Evolutionary conservation across 441 rosid species (phyloP).

Genomic region (Metrosideros polymorpha): DNA sequence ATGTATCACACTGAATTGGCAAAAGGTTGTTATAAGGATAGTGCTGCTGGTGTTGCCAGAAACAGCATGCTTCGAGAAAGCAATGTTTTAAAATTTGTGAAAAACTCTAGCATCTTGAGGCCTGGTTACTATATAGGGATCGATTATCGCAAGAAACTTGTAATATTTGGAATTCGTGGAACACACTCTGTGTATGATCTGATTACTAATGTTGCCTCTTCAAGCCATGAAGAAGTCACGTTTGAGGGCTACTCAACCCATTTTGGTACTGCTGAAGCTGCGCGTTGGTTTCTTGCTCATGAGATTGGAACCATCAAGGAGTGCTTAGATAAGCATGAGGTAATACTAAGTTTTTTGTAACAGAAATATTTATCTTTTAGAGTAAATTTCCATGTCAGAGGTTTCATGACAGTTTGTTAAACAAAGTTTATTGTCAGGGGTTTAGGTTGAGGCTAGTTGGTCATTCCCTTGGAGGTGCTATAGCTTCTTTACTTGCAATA

Average conservation of each 20-base stretch:
- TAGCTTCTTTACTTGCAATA: slow-evolving; percentile 73
- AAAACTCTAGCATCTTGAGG: slow-evolving; percentile 77
- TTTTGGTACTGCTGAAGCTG: slow-evolving; percentile 93
- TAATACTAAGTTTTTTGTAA: not conserved
- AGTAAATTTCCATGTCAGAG: not conserved
- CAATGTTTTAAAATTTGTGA: slow-evolving; percentile 62
- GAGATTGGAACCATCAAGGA: slow-evolving; percentile 64
- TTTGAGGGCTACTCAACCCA: slow-evolving; percentile 90
- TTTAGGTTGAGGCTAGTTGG: slow-evolving; percentile 89
- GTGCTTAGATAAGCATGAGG: slow-evolving; percentile 63
- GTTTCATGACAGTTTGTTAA: not conserved
- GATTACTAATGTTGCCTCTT: slow-evolving; percentile 71
- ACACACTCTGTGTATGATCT: slow-evolving; percentile 83
- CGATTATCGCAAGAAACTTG: slow-evolving; percentile 67
- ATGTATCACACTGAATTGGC: slow-evolving; percentile 85
- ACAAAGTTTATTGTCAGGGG: slow-evolving; percentile 51
- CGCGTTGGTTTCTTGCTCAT: slow-evolving; percentile 81
- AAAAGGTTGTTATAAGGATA: slow-evolving; percentile 64
- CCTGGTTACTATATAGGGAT: slow-evolving; percentile 85
- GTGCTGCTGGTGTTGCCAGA: slow-evolving; percentile 47
- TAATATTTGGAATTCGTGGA: slow-evolving; percentile 76
- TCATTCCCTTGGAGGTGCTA: slow-evolving; percentile 94
- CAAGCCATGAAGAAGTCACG: slow-evolving; percentile 68
- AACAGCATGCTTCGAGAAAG: slow-evolving; percentile 80
- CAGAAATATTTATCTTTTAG: not conserved